phyloP scores from a whole-genome alignment of 345 rosid genomes.

The Bruguiera gymnorhiza region DNA sequence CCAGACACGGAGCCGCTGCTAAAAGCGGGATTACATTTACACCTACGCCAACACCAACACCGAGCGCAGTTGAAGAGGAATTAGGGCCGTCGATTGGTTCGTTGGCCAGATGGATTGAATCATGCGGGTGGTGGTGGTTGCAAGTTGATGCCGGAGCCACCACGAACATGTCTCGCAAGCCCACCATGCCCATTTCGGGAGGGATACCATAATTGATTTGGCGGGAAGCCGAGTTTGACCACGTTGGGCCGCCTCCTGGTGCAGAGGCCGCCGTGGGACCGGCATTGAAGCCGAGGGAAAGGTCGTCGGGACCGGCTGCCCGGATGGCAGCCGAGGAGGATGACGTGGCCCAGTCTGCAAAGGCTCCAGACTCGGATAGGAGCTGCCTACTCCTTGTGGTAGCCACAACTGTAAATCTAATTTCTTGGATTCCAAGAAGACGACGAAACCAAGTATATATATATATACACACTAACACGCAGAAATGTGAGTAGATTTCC shows the following conservation, averaged over 20 bases:
- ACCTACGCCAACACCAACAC: slow-evolving; percentile 69
- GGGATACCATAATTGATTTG: slow-evolving; percentile 54
- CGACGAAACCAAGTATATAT: slow-evolving; percentile 10
- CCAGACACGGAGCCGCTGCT: slow-evolving; percentile 50
- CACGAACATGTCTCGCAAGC: slow-evolving; percentile 65
- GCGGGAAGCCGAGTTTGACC: slow-evolving; percentile 44
- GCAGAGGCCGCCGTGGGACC: slow-evolving; percentile 48
- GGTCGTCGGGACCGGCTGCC: slow-evolving; percentile 66
- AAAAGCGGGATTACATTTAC: slow-evolving; percentile 79
- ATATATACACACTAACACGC: background rate
- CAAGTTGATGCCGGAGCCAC: slow-evolving; percentile 68
- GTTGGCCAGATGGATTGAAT: slow-evolving; percentile 25
- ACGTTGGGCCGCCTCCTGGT: slow-evolving; percentile 33
- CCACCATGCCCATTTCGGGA: slow-evolving; percentile 82
- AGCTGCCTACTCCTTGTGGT: slow-evolving; percentile 77
- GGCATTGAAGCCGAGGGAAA: slow-evolving; percentile 96
- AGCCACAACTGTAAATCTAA: slow-evolving; percentile 68
- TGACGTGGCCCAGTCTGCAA: slow-evolving; percentile 79
- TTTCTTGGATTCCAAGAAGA: background rate
- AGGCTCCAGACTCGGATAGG: slow-evolving; percentile 84
- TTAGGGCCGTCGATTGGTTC: slow-evolving; percentile 40
- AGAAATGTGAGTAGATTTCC: background rate
- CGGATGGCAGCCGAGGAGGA: slow-evolving; percentile 54
- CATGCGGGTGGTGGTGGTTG: slow-evolving; percentile 50
- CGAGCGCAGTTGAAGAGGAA: slow-evolving; percentile 54